Percentiles rank a stretch among this genome's conserved stretches.
Evolutionary conservation across 331 rosid species (phyloP).

Genomic region (Malus hybrid): DNA sequence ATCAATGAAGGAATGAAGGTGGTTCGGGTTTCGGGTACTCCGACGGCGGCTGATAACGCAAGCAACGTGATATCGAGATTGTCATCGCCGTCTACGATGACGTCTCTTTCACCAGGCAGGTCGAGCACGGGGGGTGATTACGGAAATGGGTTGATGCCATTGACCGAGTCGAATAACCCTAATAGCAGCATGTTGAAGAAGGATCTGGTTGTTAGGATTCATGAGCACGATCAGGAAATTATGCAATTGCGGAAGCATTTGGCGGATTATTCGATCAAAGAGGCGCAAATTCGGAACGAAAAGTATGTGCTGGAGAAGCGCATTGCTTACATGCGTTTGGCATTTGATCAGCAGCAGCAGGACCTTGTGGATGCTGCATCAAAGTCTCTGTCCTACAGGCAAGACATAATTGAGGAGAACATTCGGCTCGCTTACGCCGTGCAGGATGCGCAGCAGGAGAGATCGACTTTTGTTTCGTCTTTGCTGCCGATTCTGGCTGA

Average conservation of each 20-base stretch:
- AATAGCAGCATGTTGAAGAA: neutral
- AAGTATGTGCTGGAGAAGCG: conserved; percentile 1
- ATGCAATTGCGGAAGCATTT: conserved; percentile 1
- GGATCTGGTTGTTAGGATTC: neutral
- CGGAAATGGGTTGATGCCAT: neutral
- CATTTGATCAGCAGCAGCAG: conserved; percentile 11
- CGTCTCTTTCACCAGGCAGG: neutral
- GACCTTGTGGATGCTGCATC: neutral
- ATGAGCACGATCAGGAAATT: neutral
- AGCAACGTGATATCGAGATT: neutral
- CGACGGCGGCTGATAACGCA: neutral
- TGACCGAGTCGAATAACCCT: neutral
- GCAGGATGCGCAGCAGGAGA: conserved; percentile 95
- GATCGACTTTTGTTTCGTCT: conserved; percentile 75
- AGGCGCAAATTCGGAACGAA: neutral
- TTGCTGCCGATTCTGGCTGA: conserved; percentile 90
- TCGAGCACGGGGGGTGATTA: neutral
- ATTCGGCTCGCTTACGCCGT: conserved; percentile 6
- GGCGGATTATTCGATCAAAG: neutral
- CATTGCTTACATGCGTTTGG: conserved; percentile 1
- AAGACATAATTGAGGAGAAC: conserved; percentile 6
- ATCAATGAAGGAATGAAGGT: neutral
- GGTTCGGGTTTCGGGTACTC: neutral
- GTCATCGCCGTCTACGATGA: neutral
- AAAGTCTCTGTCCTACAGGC: conserved; percentile 2